Percentiles rank a stretch among this genome's conserved stretches.
Evolutionary conservation across 306 rosid genomes (phyloP).

Genomic region (Astragalus membranaceus): DNA sequence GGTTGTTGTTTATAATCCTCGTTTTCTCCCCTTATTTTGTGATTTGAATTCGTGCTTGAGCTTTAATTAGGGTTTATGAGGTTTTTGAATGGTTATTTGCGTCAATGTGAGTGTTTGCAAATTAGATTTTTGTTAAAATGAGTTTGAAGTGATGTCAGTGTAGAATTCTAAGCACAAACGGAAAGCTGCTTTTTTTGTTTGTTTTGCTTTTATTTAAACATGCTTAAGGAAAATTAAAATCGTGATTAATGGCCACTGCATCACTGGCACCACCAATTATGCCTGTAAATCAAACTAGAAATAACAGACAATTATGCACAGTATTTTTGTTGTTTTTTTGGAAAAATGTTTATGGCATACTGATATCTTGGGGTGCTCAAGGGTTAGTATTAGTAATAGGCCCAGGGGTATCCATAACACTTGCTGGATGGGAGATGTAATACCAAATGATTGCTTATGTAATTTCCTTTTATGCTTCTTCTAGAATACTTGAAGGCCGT

Average conservation of each 20-base stretch:
- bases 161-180: background rate
- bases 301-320: background rate
- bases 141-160: background rate
- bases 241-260: too few species aligned
- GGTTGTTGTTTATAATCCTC: background rate
- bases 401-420: too few species aligned
- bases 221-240: too few species aligned
- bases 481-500: too few species aligned
- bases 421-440: too few species aligned
- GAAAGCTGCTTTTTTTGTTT: too few species aligned
- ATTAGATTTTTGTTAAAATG: background rate
- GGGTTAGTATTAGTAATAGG: too few species aligned
- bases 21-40: background rate
- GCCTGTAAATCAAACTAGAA: background rate
- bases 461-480: too few species aligned
- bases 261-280: background rate
- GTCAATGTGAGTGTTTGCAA: too few species aligned
- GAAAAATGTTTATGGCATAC: background rate
- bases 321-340: background rate
- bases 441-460: too few species aligned
- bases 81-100: background rate
- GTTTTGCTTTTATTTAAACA: too few species aligned
- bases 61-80: conserved; percentile 18
- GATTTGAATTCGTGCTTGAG: background rate
- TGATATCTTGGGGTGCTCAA: too few species aligned